These are phyloP conservation scores for Physcia stellaris DNA, from an alignment of 495 filamentous ascomycete species.

Conservation along the genomic window DNA sequence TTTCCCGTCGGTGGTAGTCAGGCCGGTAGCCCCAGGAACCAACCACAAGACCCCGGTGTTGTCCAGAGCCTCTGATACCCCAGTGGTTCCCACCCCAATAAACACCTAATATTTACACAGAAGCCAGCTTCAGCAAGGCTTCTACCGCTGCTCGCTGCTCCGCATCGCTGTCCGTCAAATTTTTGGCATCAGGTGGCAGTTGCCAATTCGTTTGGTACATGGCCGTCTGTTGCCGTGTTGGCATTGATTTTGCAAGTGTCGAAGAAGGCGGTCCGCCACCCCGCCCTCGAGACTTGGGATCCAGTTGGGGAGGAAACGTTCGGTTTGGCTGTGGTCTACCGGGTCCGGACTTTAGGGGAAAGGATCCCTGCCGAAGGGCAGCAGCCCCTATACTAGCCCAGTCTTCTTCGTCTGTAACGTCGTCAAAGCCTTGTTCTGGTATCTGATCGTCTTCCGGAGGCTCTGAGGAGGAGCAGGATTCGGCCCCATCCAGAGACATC, in stretches of 20 bases:
- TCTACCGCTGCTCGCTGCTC: conserved; percentile 16
- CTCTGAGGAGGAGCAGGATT: conserved; percentile 59
- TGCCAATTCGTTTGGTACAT: conserved; percentile 12
- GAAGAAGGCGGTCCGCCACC: conserved; percentile 32
- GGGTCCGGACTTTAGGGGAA: conserved; percentile 17
- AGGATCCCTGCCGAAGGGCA: conserved; percentile 61
- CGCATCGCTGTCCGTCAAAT: conserved; percentile 23
- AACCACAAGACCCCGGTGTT: too few species aligned
- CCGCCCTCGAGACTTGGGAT: conserved; percentile 14
- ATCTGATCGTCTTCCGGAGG: conserved; percentile 34
- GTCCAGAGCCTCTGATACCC: too few species aligned
- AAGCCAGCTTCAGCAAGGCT: conserved; percentile 15
- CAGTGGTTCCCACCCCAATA: too few species aligned
- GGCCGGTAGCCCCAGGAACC: too few species aligned
- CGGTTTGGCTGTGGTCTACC: conserved; percentile 14
- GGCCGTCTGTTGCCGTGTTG: conserved; percentile 12
- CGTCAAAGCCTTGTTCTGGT: conserved; percentile 51
- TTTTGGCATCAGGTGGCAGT: conserved; percentile 32
- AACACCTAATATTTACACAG: too few species aligned
- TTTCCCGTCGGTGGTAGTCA: too few species aligned
- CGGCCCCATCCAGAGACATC: conserved; percentile 81
- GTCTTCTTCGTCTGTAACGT: conserved; percentile 94
- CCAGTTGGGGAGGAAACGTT: conserved; percentile 14
- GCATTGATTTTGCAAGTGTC: conserved; percentile 23
- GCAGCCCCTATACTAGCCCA: conserved; percentile 85